These are phyloP conservation scores for Saccharomyces paradoxus DNA, from an alignment of 805 yeast species.

Conservation along the genomic window DNA sequence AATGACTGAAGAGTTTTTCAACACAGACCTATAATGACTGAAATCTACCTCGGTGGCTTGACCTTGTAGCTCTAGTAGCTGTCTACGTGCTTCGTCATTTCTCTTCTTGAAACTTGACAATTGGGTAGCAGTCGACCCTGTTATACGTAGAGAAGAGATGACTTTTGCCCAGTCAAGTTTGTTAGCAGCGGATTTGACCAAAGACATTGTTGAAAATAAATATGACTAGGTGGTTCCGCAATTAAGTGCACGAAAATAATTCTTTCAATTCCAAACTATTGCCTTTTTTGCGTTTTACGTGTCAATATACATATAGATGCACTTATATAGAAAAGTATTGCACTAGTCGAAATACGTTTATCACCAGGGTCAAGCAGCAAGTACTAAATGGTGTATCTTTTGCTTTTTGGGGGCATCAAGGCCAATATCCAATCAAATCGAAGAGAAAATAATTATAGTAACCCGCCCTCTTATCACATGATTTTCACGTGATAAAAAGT, in stretches of 20 bases:
- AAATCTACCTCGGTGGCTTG: conserved; percentile 80
- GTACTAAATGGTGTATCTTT: not conserved
- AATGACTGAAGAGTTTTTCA: conserved; percentile 75
- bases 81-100: conserved; percentile 93
- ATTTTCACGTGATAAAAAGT: not conserved
- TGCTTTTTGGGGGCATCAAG: conserved; percentile 1
- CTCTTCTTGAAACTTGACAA: conserved; percentile 94
- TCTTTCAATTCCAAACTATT: not conserved
- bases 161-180: conserved; percentile 95
- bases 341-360: not conserved
- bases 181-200: conserved; percentile 52
- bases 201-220: conserved; percentile 18
- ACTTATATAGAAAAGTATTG: not conserved
- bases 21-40: conserved; percentile 62
- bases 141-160: conserved; percentile 77
- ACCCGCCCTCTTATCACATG: not conserved
- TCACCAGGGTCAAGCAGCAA: not conserved
- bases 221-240: not conserved
- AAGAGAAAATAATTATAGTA: not conserved
- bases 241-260: not conserved
- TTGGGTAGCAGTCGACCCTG: conserved; percentile 85
- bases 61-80: conserved; percentile 56
- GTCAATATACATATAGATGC: too few relatives aligned
- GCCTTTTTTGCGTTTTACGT: not conserved
- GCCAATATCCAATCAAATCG: not conserved